Evolutionary conservation across 306 rosid species (phyloP).

Genomic region (apple (Malus domestica)): DNA sequence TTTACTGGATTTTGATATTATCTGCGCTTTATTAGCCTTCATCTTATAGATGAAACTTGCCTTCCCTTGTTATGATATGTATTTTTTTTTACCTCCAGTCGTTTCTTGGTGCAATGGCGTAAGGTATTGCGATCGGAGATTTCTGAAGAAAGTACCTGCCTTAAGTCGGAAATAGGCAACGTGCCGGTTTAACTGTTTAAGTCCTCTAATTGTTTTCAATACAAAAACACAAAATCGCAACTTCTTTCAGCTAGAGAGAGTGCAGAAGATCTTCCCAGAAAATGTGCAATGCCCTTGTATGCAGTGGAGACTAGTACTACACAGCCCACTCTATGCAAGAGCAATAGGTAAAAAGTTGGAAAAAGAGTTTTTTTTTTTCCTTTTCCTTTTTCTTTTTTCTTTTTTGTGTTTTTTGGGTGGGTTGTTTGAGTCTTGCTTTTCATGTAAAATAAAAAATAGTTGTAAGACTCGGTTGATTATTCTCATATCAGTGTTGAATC

Average conservation of each 20-base stretch:
- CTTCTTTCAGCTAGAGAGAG: not conserved
- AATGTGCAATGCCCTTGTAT: not conserved
- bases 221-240: not conserved
- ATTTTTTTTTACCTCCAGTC: not conserved
- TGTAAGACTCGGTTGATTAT: not conserved
- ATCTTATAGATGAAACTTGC: not conserved
- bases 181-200: not conserved
- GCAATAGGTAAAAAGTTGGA: not conserved
- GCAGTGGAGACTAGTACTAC: not conserved
- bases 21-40: not conserved
- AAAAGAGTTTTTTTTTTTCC: not conserved
- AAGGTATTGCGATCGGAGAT: not conserved
- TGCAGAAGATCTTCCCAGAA: not conserved
- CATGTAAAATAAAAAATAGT: not conserved
- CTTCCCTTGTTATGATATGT: not conserved
- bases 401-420: too few species aligned
- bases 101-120: conserved; percentile 14
- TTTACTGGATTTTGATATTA: not conserved
- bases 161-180: not conserved
- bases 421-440: conserved; percentile 6
- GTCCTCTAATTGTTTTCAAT: not conserved
- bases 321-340: not conserved
- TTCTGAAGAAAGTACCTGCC: not conserved
- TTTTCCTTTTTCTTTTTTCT: not conserved
- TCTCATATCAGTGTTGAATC: not conserved